Percentiles rank a stretch among this genome's conserved stretches.
phyloP scores from a whole-genome alignment of 139 green algal species.

The Chlamydomonas schloesseri region DNA sequence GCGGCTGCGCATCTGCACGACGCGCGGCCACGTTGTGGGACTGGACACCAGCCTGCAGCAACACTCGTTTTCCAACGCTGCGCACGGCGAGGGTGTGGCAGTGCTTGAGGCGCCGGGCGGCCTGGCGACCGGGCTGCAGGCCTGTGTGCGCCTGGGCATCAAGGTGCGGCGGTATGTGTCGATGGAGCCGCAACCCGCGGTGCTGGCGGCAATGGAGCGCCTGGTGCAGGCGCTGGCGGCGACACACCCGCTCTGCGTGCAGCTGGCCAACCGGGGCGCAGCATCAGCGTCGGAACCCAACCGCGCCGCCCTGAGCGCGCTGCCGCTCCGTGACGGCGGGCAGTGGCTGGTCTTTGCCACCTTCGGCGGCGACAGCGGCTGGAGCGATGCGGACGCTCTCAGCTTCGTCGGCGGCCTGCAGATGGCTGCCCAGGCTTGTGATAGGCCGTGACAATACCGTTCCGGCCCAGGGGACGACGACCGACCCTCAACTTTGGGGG shows the following conservation, averaged over 20 bases:
- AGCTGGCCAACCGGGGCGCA: neutral
- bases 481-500: no score
- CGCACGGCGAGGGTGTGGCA: neutral
- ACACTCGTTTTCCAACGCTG: neutral
- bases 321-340: neutral
- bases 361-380: neutral
- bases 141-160: neutral
- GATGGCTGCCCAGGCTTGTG: no score
- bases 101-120: neutral
- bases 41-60: neutral
- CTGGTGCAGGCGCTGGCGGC: neutral
- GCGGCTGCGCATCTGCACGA: neutral
- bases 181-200: neutral
- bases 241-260: no score
- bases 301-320: neutral
- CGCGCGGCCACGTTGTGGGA: no score
- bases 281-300: no score
- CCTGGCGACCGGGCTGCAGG: neutral
- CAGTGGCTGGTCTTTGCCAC: slow-evolving; percentile 47
- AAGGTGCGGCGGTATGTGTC: neutral
- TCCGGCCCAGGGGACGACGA: no score
- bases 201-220: neutral
- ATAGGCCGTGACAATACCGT: no score
- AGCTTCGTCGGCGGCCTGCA: neutral
- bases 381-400: neutral